Percentiles rank a stretch among this genome's conserved stretches.
Evolutionary conservation across 495 filamentous ascomycete species (phyloP).

Genomic region (Penicillium coprophilum): DNA sequence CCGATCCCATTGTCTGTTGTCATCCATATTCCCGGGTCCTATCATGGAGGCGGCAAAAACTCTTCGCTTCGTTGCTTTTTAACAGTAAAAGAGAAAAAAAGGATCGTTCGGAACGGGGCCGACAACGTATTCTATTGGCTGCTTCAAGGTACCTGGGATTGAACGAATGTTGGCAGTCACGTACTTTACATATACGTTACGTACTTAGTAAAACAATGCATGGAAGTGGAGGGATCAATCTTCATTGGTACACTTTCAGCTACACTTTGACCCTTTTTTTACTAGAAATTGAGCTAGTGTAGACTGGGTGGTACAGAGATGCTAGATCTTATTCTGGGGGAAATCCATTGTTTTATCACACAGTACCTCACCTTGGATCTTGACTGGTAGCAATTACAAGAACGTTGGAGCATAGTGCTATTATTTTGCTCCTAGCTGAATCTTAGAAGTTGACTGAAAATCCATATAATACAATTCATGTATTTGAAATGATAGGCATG

Average conservation of each 20-base stretch:
- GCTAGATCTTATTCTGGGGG: not conserved
- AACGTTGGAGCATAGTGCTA: not conserved
- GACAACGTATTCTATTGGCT: not conserved
- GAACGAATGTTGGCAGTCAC: constrained; percentile 8
- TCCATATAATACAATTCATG: not conserved
- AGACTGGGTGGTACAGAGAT: not conserved
- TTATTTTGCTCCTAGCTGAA: not conserved
- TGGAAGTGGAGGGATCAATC: constrained; percentile 17
- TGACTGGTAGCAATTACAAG: not conserved
- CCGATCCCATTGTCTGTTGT: constrained; percentile 7
- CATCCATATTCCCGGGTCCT: not conserved
- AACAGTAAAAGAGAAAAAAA: not conserved
- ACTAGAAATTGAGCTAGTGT: not conserved
- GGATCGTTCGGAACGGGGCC: not conserved
- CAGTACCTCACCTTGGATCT: not conserved
- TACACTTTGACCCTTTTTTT: not conserved
- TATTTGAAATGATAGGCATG: not conserved
- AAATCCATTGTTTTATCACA: not conserved
- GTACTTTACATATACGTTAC: constrained; percentile 8
- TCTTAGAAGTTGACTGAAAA: not conserved
- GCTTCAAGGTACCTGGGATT: not conserved
- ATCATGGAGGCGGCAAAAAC: constrained; percentile 1
- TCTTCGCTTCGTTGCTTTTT: not conserved
- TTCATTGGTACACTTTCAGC: constrained; percentile 12
- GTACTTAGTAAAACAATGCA: constrained; percentile 2